Percentiles rank a stretch among this genome's conserved stretches.
phyloP scores from a whole-genome alignment of 306 rosid genomes.

The Malus sieversii region DNA sequence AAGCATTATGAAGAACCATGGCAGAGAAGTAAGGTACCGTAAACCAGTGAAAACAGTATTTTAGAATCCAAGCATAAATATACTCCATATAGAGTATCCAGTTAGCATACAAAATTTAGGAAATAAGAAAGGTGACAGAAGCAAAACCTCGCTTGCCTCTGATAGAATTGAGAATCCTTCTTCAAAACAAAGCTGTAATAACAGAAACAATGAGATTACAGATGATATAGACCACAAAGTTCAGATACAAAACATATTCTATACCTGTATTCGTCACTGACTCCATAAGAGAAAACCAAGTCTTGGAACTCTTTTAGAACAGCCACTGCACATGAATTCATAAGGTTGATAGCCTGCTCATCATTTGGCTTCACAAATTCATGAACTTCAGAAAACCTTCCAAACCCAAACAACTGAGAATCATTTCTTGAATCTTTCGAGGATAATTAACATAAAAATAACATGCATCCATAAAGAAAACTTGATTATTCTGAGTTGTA shows the following conservation, averaged over 20 bases:
- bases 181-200: constrained; percentile 52
- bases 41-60: neutral
- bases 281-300: constrained; percentile 67
- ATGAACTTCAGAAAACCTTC: constrained; percentile 57
- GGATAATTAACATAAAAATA: neutral
- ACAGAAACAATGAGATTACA: constrained; percentile 2
- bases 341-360: constrained; percentile 65
- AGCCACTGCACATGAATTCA: constrained; percentile 71
- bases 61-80: neutral
- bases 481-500: neutral
- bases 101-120: neutral
- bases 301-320: constrained; percentile 63
- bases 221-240: neutral
- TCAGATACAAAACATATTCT: neutral
- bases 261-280: constrained; percentile 67
- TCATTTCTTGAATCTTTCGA: neutral
- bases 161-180: constrained; percentile 50
- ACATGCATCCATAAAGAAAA: neutral
- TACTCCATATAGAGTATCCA: neutral
- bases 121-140: neutral
- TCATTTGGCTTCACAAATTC: constrained; percentile 87
- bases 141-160: constrained; percentile 41
- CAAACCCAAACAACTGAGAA: neutral
- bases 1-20: neutral
- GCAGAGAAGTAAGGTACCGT: neutral